Percentiles rank a stretch among this genome's conserved stretches.
Conservation (phyloP, 2,329 filamentous ascomycete species). For the Teratosphaeria viscida region DNA sequence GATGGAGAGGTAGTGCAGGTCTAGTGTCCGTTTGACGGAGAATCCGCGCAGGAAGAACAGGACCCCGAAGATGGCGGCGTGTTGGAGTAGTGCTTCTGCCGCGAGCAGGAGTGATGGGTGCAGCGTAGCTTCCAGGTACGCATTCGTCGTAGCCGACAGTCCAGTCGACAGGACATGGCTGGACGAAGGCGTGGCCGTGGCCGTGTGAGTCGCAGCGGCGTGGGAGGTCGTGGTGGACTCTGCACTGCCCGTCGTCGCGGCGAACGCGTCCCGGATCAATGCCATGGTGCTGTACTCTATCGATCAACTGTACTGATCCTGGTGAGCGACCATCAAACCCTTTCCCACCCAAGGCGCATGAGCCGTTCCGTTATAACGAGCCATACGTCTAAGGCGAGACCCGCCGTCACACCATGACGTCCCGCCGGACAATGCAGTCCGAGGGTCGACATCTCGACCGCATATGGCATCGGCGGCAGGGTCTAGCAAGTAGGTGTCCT, state of each 20-base stretch:
- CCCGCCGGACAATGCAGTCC: not conserved
- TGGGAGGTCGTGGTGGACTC: not conserved
- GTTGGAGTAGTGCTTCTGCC: conserved; percentile 4
- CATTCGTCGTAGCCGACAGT: conserved; percentile 3
- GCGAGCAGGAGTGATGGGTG: conserved; percentile 3
- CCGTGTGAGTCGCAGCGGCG: not conserved
- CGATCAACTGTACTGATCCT: no score
- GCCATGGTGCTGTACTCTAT: not conserved
- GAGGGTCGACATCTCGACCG: not conserved
- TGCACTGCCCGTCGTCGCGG: not conserved
- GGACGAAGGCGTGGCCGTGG: not conserved
- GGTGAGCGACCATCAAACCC: no score
- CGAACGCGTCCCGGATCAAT: not conserved
- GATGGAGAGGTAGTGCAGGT: conserved; percentile 10
- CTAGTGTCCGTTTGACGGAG: conserved; percentile 6
- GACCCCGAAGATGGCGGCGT: conserved; percentile 7
- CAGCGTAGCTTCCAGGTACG: not conserved
- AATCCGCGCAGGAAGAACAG: conserved; percentile 9
- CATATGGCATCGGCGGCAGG: not conserved
- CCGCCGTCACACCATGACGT: not conserved
- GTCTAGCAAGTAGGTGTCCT: not conserved
- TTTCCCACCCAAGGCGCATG: no score
- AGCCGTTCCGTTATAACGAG: not conserved
- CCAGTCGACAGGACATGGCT: not conserved
- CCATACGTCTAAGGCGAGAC: not conserved